Evolutionary conservation across 1,284 basidiomycete species (phyloP).

Genomic region (Sanguinoderma infundibulare): DNA sequence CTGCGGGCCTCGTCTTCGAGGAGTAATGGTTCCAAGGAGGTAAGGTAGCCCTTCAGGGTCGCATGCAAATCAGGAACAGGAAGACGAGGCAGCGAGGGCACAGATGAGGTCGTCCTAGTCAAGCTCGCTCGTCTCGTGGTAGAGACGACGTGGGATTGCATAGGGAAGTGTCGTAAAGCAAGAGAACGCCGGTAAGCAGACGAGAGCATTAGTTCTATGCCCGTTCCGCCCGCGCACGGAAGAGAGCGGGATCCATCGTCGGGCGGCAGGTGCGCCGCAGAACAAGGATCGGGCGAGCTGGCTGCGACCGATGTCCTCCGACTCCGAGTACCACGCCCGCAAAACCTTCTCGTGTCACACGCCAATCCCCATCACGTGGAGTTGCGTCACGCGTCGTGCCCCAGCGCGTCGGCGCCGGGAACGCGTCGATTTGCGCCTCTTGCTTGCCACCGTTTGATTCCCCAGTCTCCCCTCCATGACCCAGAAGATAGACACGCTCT

Average conservation of each 20-base stretch:
- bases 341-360: background rate
- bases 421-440: conserved; percentile 11
- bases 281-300: background rate
- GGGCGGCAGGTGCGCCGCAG: background rate
- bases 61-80: conserved; percentile 84
- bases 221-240: conserved; percentile 6
- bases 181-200: conserved; percentile 2
- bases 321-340: background rate
- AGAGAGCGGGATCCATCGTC: background rate
- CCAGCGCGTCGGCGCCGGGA: conserved; percentile 14
- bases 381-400: conserved; percentile 19
- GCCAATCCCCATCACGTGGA: conserved; percentile 9
- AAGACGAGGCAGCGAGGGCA: conserved; percentile 59
- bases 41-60: conserved; percentile 82
- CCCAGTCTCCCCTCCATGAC: background rate
- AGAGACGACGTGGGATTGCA: conserved; percentile 15
- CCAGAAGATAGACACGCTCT: background rate
- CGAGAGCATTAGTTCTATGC: conserved; percentile 10
- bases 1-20: conserved; percentile 73
- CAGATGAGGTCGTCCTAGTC: conserved; percentile 6
- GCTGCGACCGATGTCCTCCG: background rate
- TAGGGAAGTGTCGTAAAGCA: conserved; percentile 4
- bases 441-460: background rate
- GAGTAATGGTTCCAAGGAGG: conserved; percentile 81
- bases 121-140: conserved; percentile 11